Percentiles rank a stretch among this genome's conserved stretches.
These are phyloP conservation scores for Ceratobasidium sp. DNA, from an alignment of 1,284 basidiomycete species.

Conservation along the genomic window DNA sequence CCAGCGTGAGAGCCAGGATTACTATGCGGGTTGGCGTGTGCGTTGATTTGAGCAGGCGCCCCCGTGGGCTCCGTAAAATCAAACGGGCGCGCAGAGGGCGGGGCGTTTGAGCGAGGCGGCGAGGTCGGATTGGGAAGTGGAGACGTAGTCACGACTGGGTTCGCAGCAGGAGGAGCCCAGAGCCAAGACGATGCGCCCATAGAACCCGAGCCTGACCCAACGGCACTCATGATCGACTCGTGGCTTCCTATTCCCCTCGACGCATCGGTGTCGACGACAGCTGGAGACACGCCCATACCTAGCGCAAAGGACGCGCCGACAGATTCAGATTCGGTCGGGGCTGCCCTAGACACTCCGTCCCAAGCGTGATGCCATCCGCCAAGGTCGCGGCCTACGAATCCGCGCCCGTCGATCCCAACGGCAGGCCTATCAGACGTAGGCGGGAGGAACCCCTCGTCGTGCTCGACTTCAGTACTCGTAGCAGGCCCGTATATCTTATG, in stretches of 20 bases:
- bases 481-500: slow-evolving; percentile 2
- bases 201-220: background rate
- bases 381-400: slow-evolving; percentile 31
- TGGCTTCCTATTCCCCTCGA: too few relatives aligned
- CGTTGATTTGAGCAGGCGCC: slow-evolving; percentile 10
- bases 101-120: slow-evolving; percentile 28
- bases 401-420: slow-evolving; percentile 12
- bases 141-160: background rate
- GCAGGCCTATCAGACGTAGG: slow-evolving; percentile 18
- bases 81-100: slow-evolving; percentile 23
- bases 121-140: background rate
- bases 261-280: background rate
- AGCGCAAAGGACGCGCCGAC: slow-evolving; percentile 1
- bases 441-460: slow-evolving; percentile 30
- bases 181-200: slow-evolving; percentile 12
- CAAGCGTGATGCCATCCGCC: slow-evolving; percentile 22
- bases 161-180: slow-evolving; percentile 8
- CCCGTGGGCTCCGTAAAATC: slow-evolving; percentile 20
- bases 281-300: background rate
- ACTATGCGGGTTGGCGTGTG: slow-evolving; percentile 18
- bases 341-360: background rate
- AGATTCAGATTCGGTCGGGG: background rate
- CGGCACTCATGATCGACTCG: background rate
- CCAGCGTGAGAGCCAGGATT: background rate
- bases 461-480: background rate